Evolutionary conservation across 257 asterid species (phyloP), one percentile per base, ranked within the genome.

Genomic region (Scutellaria galericulata): DNA sequence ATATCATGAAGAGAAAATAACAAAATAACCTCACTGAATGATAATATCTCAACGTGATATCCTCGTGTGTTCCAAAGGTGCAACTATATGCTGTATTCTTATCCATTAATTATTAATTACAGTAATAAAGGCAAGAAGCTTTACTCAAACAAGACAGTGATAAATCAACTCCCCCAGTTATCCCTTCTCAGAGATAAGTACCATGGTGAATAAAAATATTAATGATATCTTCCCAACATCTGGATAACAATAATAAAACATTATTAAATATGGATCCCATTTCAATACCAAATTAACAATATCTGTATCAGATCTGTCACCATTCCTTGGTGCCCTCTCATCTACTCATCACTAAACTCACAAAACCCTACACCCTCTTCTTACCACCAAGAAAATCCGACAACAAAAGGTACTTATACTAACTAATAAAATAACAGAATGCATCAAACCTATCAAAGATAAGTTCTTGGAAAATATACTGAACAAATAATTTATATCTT

Each of bases 331-430:
- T 45, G 75, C 80, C 77, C 61, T 57, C 80, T 65, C 73, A 46
- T 67, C 59, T 14, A 35, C 56, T 22, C 64, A 27, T 60, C 69
- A 70, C 51, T 61, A 39, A 35, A 68, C 75, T 77, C 44, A 56
- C 57, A 79, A 78, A 71, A 72, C 76, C 87, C 70, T 70, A 80
- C 71, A 67, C 73, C 77, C 79, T 20, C 58, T 44, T 50, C 65
- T 53, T 11, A 68, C 77, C 72, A 75, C 72, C 77, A 35, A 20
- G 2, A 59, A 68, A 60, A 72, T 52, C 66, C 53, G 24, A 13
- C 70, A 59, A 56, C 9, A 41, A 68, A 37, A 37, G 37, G 37
- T 31, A 31, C 37, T 31, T 31, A 31, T 31, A 4, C 37, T 31
- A 31, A 31, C 37, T 31, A 31, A 5, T 9, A 51, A 59, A 31